Evolutionary conservation across 1,284 basidiomycete species (phyloP).

Genomic region (Cryptococcus amylolentus): DNA sequence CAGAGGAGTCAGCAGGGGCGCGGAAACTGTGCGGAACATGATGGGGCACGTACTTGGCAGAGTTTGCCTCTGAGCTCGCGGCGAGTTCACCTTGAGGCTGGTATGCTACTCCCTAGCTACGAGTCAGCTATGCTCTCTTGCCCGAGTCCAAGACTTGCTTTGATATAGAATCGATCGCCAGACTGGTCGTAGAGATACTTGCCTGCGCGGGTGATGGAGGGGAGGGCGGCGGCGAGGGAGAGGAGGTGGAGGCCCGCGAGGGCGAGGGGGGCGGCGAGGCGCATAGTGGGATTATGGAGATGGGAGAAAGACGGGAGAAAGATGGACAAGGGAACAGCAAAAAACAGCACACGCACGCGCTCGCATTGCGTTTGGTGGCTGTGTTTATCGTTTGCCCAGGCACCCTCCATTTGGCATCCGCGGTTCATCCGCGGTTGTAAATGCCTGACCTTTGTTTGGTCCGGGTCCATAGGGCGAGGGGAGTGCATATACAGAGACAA

Average conservation of each 20-base stretch:
- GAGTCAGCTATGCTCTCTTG: neutral
- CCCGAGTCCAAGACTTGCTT: conserved; percentile 46
- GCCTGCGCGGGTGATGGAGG: conserved; percentile 43
- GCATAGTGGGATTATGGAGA: no score
- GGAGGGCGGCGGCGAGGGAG: conserved; percentile 31
- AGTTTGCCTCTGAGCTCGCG: conserved; percentile 54
- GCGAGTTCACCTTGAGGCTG: conserved; percentile 69
- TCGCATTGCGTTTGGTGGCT: no score
- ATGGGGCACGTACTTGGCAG: conserved; percentile 43
- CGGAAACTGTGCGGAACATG: neutral
- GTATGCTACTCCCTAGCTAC: conserved; percentile 69
- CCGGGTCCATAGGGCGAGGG: no score
- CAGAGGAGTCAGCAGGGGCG: neutral
- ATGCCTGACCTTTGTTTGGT: no score
- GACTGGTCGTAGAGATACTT: conserved; percentile 72
- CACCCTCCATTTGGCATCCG: no score
- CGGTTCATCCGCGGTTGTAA: no score
- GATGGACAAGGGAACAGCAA: rapidly evolving
- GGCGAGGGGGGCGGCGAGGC: neutral
- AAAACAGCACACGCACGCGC: no score
- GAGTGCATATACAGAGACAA: no score
- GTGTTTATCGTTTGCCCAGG: no score
- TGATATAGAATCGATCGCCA: conserved; percentile 80
- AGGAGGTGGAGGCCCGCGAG: conserved; percentile 11
- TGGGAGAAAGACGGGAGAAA: no score